phyloP scores from a whole-genome alignment of 2,329 filamentous ascomycete genomes.

The Fusarium sp. region DNA sequence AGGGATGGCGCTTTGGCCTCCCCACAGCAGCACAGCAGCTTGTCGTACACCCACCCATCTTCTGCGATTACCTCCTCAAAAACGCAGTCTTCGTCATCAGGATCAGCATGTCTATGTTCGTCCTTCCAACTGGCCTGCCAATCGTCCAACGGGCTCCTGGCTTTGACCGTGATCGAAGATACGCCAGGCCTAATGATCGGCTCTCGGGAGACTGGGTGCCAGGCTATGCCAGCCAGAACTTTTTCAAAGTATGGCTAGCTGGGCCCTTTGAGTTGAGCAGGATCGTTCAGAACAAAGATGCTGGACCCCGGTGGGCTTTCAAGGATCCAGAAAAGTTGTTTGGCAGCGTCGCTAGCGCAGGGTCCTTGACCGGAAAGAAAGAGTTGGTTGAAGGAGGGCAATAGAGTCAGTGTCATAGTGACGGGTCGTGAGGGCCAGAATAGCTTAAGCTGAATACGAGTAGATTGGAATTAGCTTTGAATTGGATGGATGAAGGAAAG shows the following conservation, averaged over 20 bases:
- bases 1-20: background rate
- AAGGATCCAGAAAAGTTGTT: background rate
- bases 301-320: background rate
- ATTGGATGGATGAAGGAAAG: background rate
- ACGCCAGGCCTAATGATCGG: background rate
- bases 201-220: background rate
- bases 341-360: background rate
- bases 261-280: background rate
- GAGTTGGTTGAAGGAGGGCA: background rate
- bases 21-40: background rate
- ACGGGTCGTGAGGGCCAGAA: background rate
- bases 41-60: background rate
- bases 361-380: background rate
- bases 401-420: background rate
- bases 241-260: background rate
- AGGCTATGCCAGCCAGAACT: background rate
- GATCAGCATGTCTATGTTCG: background rate
- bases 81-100: background rate
- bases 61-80: background rate
- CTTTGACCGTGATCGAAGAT: background rate
- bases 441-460: background rate
- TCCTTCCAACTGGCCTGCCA: background rate
- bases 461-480: background rate
- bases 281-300: background rate
- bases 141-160: background rate